Base-by-base conservation (phyloP, 768 basidiomycete genomes). In the Trametes coccinea region DNA sequence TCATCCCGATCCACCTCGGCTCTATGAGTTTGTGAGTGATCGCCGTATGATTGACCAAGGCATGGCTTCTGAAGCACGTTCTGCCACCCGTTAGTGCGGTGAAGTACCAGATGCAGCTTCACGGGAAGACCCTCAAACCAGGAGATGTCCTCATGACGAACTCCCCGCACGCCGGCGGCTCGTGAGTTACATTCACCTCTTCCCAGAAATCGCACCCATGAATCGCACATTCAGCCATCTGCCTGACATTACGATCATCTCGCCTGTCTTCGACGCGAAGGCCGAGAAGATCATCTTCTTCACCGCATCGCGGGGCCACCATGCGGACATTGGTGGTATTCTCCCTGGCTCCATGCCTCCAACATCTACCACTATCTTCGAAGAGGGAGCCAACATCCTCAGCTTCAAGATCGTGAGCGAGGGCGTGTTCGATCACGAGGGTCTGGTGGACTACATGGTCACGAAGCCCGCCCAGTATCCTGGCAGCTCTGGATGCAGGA, bases 281-380 rank as follows among this genome's bases (percentile, higher is more conserved):
- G 76, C 81, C 22, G 75, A 81, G 14, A 82, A 92, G 66, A 92
- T 95, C 69, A 92, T 94, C 56, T 94, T 94, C 77, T 95, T 93
- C 69, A 95, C 93, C 7, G 95, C 95, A 13, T 94, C 93, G 11
- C 83, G 95, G 53, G 95, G 93, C 0, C 95, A 98, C 72, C 95
- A 97, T 74, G 93, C 93, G 4, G 94, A 96, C 75, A 91, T 95
- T 63, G 93, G 94, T 1, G 94, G 94, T 0, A 95, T 96, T 64
- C 79, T 93, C 2, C 93, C 95, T 5, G 93, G 92, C 1, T 94
- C 91, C 40, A 98, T 98, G 95, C 95, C 95, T 0, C 95, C 96
- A 0, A 94, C 92, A 2, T 90, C 89, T 10, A 88, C 89, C 65
- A 93, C 84, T 63, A 89, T 97, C 46, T 95, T 92, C 68, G 91